A percentile compares a stretch with the other conserved stretches of the same genome.
Evolutionary conservation across 208 protist genomes (phyloP).

Genomic region (Sergeia podlipaevii): DNA sequence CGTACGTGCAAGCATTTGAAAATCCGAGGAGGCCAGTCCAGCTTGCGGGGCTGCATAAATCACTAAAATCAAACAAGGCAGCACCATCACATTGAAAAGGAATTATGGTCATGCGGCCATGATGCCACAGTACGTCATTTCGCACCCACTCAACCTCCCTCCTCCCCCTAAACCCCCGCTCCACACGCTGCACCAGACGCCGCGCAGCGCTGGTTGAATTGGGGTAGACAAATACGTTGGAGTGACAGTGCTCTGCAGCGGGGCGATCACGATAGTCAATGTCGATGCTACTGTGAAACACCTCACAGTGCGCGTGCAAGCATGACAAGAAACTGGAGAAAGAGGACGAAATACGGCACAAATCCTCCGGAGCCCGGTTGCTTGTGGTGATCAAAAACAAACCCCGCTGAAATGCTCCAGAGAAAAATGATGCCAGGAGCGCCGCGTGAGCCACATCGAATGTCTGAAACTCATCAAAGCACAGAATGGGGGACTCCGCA

Average conservation of each 20-base stretch:
- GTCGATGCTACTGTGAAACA: constrained; percentile 46
- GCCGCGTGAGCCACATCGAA: constrained; percentile 86
- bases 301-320: constrained; percentile 57
- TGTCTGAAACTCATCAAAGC: constrained; percentile 92
- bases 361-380: constrained; percentile 79
- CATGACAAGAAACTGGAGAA: constrained; percentile 64
- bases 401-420: constrained; percentile 54
- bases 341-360: constrained; percentile 55
- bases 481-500: constrained; percentile 77
- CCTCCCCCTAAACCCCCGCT: constrained; percentile 28
- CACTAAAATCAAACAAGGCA: constrained; percentile 77
- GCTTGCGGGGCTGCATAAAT: constrained; percentile 49
- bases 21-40: constrained; percentile 60
- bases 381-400: constrained; percentile 83
- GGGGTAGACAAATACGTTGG: constrained; percentile 55
- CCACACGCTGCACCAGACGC: constrained; percentile 45
- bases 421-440: constrained; percentile 79
- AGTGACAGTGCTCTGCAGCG: constrained; percentile 33
- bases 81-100: constrained; percentile 63
- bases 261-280: constrained; percentile 55
- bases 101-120: constrained; percentile 61
- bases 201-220: constrained; percentile 42
- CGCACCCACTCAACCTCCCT: constrained; percentile 30
- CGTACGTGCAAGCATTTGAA: constrained; percentile 56
- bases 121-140: constrained; percentile 50